phyloP scores from a whole-genome alignment of 1,284 basidiomycete genomes.

The Psilocybe mexicana region DNA sequence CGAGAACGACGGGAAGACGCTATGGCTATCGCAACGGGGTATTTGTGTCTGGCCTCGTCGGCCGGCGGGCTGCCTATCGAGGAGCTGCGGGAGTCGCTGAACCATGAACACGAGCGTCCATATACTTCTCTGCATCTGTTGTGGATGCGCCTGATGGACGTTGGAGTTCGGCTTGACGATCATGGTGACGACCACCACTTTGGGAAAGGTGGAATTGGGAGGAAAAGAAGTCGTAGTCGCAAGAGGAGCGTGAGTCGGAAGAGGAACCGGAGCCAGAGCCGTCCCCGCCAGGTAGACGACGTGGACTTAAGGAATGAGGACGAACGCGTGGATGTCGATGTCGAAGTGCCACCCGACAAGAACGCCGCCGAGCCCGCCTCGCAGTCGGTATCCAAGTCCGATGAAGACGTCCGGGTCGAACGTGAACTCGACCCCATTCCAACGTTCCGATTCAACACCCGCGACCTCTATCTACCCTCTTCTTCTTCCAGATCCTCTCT shows the following conservation, averaged over 20 bases:
- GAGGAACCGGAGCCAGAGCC: background rate
- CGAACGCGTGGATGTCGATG: background rate
- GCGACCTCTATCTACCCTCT: background rate
- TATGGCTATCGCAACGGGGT: constrained; percentile 15
- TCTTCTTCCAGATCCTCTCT: background rate
- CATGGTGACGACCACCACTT: background rate
- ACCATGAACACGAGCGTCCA: background rate
- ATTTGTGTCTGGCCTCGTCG: background rate
- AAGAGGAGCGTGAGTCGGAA: background rate
- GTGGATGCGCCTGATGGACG: constrained; percentile 19
- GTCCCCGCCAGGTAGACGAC: background rate
- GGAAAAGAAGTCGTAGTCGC: background rate
- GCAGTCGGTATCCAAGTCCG: background rate
- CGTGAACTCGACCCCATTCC: background rate
- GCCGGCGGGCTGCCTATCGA: background rate
- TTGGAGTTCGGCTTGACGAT: constrained; percentile 1
- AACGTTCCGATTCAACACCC: background rate
- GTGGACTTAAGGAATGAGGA: background rate
- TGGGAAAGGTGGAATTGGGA: background rate
- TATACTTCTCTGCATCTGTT: constrained; percentile 14
- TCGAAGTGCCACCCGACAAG: background rate
- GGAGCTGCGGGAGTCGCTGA: background rate
- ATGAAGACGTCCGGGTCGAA: background rate
- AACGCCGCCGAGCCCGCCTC: background rate
- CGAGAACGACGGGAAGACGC: constrained; percentile 17